These are phyloP conservation scores for Aspergillus carlsbadensis DNA, from an alignment of 495 filamentous ascomycete genomes.

Conservation along the genomic window DNA sequence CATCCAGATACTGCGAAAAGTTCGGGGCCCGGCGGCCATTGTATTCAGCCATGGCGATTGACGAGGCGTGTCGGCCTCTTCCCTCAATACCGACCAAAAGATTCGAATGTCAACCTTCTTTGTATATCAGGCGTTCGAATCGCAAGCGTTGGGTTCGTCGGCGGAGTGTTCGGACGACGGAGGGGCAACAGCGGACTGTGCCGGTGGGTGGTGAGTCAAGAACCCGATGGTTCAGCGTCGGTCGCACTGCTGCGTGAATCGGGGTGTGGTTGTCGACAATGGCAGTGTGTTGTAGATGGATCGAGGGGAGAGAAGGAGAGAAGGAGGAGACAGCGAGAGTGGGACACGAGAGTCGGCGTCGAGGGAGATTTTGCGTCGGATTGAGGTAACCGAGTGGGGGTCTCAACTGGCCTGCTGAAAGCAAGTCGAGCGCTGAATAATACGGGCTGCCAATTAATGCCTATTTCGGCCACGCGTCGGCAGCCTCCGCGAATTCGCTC, in stretches of 20 bases:
- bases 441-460: not conserved
- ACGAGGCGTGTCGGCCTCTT: conserved; percentile 14
- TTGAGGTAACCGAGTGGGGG: conserved; percentile 8
- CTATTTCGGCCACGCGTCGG: not conserved
- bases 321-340: conserved; percentile 14
- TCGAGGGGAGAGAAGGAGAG: conserved; percentile 7
- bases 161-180: not conserved
- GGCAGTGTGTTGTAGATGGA: not conserved
- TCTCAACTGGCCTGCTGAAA: not conserved
- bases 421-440: not conserved
- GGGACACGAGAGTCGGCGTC: conserved; percentile 5
- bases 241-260: not conserved
- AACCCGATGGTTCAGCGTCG: not conserved
- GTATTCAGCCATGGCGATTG: conserved; percentile 62
- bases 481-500: too few relatives aligned
- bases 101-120: not conserved
- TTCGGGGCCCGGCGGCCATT: conserved; percentile 72
- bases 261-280: conserved; percentile 1
- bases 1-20: conserved; percentile 83
- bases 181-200: conserved; percentile 2
- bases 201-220: not conserved
- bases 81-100: not conserved
- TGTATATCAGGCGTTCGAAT: not conserved
- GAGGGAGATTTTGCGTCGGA: conserved; percentile 9
- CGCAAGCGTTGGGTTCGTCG: not conserved